Base-by-base conservation (phyloP, 75 land plant species). In the Cryptomeria japonica region DNA sequence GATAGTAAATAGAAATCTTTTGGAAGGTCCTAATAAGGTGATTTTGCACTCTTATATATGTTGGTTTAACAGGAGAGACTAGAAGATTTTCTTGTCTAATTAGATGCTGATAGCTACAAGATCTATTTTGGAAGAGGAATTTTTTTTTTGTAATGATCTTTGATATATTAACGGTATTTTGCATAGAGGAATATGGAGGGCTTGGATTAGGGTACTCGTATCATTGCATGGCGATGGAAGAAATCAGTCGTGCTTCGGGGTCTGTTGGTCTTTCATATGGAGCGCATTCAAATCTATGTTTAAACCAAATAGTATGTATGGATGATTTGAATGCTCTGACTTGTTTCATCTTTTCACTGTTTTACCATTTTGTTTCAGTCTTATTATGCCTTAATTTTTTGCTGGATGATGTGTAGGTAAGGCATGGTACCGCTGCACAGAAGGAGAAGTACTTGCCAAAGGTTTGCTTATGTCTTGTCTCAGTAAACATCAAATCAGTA, bases 181-280 rank as follows among this genome's bases (percentile, higher is more conserved):
- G 86, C n/a, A 75, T 86, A 98, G 99, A 96, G 95, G 95, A 96
- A 86, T 97, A 93, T 91, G 99, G 99, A 64, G 99, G 99, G 42
- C 95, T 98, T 86, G 97, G 97, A n/a, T 92, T 98, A 87, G 99
- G 99, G 78, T 98, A 98, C 72, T 89, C 93, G 53, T 97, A 98
- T 87, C 99, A 98, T 87, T 98, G 99, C 85, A 89, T 98, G 72
- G 99, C 99, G 58, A 94, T 98, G 99, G 99, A 98, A 86, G 99
- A 98, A 88, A 94, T 98, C 19, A 97, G 99, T 89, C 96, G 99
- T 89, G 99, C 99, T 86, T 98, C 99, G 53, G 99, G 99, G 39
- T 96, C 99, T 83, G 99, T 98, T 87, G 99, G 91, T 2, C 95
- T 98, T 73, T 98, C 99, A 25, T 98, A 96, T 89, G 99, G 99